phyloP scores from a whole-genome alignment of 306 rosid species.

The apple (Malus domestica) region ASM211411v1 NC_041798.1:7373001-7373500 shows the following conservation, averaged over 20 bases:
- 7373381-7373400: constrained; percentile 2
- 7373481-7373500: constrained; percentile 17
- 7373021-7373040: not conserved
- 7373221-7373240: not conserved
- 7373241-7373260: not conserved
- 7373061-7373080: constrained; percentile 12
- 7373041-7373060: constrained; percentile 3
- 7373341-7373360: not conserved
- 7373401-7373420: constrained; percentile 7
- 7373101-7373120: constrained; percentile 38
- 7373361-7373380: not conserved
- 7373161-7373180: constrained; percentile 24
- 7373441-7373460: constrained; percentile 8
- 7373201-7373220: not conserved
- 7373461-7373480: constrained; percentile 18
- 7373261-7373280: not conserved
- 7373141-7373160: constrained; percentile 27
- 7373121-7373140: constrained; percentile 24
- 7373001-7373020: not conserved
- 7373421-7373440: not conserved
- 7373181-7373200: constrained; percentile 1
- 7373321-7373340: not conserved
- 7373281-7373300: not conserved
- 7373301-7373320: not conserved
- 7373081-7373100: constrained; percentile 32